phyloP scores from a whole-genome alignment of 2,329 filamentous ascomycete genomes.

The Aspergillus viridinutans region DNA sequence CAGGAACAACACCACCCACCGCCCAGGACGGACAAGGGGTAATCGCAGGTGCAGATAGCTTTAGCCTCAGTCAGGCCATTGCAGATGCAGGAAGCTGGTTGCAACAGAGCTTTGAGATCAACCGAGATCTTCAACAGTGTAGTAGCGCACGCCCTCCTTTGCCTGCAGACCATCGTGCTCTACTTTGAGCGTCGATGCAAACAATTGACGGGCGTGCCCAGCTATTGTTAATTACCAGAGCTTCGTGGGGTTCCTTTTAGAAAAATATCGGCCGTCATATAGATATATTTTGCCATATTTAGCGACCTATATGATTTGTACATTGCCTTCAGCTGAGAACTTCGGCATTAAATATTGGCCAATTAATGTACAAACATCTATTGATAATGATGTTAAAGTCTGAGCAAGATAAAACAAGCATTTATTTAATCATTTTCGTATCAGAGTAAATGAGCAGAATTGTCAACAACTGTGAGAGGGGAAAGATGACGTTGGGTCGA shows the following conservation, averaged over 20 bases:
- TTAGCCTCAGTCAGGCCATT: conserved; percentile 43
- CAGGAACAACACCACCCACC: conserved; percentile 29
- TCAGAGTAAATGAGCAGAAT: neutral
- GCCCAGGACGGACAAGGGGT: conserved; percentile 34
- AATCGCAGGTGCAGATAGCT: conserved; percentile 29
- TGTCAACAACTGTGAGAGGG: neutral
- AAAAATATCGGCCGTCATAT: neutral
- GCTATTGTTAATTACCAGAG: neutral
- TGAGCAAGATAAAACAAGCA: neutral
- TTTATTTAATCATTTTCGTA: neutral
- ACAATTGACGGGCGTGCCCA: neutral
- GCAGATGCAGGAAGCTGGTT: conserved; percentile 44
- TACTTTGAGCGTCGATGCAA: conserved; percentile 14
- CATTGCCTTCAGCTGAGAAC: neutral
- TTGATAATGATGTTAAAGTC: neutral
- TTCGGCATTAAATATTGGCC: neutral
- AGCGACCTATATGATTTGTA: neutral
- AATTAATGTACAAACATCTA: neutral
- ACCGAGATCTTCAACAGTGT: conserved; percentile 27
- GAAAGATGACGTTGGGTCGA: neutral
- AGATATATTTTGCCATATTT: neutral
- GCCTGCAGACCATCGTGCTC: conserved; percentile 7
- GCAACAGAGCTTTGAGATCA: conserved; percentile 41
- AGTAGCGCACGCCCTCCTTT: conserved; percentile 8
- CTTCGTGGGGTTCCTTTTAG: neutral